Conservation (phyloP, 2,329 filamentous ascomycete genomes). For the Apiospora koreana region DNA sequence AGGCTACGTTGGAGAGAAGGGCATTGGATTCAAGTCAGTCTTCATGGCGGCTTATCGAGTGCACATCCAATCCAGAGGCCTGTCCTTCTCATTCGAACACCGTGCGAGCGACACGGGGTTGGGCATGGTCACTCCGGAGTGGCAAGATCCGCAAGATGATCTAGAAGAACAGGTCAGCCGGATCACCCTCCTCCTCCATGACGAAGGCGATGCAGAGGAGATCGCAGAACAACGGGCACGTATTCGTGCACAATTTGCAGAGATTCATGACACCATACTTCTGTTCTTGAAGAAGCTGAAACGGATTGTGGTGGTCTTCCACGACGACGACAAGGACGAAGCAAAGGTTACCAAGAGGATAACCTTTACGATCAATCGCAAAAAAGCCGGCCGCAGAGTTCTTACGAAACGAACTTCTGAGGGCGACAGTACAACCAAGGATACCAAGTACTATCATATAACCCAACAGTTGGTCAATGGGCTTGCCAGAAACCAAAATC, state of each 20-base stretch:
- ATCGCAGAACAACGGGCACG: constrained; percentile 20
- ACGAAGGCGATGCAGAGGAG: constrained; percentile 23
- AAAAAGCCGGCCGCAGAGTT: neutral
- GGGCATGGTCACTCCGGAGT: constrained; percentile 50
- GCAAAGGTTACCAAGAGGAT: neutral
- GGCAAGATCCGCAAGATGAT: constrained; percentile 29
- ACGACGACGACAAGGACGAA: constrained; percentile 18
- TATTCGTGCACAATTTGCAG: constrained; percentile 36
- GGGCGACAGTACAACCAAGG: neutral
- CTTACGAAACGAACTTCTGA: neutral
- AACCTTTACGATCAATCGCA: neutral
- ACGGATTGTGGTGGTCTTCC: constrained; percentile 33
- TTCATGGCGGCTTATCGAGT: constrained; percentile 48
- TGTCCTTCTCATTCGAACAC: constrained; percentile 46
- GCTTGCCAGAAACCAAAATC: constrained; percentile 12
- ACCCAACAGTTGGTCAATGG: neutral
- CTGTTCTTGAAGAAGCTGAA: constrained; percentile 44
- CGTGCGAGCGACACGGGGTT: constrained; percentile 43
- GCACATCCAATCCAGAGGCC: constrained; percentile 44
- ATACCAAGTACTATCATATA: neutral
- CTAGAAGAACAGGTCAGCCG: constrained; percentile 28
- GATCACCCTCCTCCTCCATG: constrained; percentile 40
- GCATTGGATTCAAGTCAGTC: constrained; percentile 54
- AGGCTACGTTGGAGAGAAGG: constrained; percentile 50
- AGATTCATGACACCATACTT: constrained; percentile 40